These are phyloP conservation scores for Oenanthe javanica DNA, from an alignment of 140 eudicot species.

Conservation along the genomic window DNA sequence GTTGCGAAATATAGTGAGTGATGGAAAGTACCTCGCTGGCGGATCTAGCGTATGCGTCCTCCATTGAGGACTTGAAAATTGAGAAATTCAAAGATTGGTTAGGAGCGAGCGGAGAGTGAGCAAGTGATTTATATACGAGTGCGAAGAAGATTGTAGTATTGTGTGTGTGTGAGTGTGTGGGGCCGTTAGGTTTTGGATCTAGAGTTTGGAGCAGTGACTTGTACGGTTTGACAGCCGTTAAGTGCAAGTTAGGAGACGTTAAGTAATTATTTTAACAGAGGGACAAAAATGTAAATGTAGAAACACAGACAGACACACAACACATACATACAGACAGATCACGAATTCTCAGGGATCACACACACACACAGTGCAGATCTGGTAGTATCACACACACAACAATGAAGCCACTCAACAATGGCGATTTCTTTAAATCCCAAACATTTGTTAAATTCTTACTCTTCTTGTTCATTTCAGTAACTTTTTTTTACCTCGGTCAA, in stretches of 20 bases:
- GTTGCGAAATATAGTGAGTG: too few species aligned
- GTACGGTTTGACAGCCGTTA: neutral
- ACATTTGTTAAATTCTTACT: conserved; percentile 34
- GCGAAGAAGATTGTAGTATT: neutral
- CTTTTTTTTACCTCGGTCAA: conserved; percentile 74
- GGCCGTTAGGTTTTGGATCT: neutral
- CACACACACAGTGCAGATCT: neutral
- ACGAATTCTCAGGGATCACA: neutral
- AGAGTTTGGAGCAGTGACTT: neutral
- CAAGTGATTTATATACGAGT: neutral
- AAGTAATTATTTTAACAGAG: neutral
- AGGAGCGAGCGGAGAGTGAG: too few species aligned
- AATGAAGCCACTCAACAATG: conserved; percentile 44
- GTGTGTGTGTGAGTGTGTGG: neutral
- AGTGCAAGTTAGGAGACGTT: too few species aligned
- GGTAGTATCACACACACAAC: neutral
- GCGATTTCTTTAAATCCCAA: conserved; percentile 43
- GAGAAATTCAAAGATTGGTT: neutral
- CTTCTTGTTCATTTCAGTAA: conserved; percentile 47
- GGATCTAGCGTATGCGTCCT: conserved; percentile 88
- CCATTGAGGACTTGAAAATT: conserved; percentile 38
- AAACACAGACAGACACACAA: neutral
- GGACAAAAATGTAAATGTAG: neutral
- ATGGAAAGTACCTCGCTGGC: conserved; percentile 45
- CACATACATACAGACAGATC: neutral